phyloP scores from a whole-genome alignment of 495 filamentous ascomycete genomes.

The Hyaloscypha finlandica region DNA sequence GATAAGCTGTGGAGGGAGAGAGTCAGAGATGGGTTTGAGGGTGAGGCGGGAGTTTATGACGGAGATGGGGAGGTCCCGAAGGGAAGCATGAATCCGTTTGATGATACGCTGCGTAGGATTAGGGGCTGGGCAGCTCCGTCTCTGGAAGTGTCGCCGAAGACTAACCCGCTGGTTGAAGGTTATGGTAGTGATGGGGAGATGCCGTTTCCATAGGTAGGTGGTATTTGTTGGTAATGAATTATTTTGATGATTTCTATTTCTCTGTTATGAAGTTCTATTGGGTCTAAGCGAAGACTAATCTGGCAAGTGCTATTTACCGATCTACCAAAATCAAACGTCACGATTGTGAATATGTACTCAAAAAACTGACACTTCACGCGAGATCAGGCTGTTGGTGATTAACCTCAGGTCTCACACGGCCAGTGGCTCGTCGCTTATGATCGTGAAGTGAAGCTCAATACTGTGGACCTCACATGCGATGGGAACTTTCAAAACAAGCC shows the following conservation, averaged over 20 bases:
- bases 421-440: too few species aligned
- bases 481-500: too few species aligned
- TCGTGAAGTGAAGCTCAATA: too few species aligned
- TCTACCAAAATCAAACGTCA: background rate
- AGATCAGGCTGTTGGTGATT: background rate
- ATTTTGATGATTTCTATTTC: background rate
- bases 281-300: background rate
- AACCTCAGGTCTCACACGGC: background rate
- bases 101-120: background rate
- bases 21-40: background rate
- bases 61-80: background rate
- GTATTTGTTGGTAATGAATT: background rate
- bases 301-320: background rate
- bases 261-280: background rate
- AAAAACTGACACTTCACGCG: background rate
- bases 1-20: background rate
- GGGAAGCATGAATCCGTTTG: slow-evolving; percentile 1
- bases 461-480: too few species aligned
- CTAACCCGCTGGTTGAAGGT: background rate
- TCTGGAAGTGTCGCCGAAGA: background rate
- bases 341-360: too few species aligned
- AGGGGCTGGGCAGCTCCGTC: background rate
- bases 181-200: background rate
- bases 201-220: background rate
- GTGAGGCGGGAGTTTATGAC: background rate